Evolutionary conservation across 495 filamentous ascomycete genomes (phyloP).

Genomic region (Xylaria venustula): DNA sequence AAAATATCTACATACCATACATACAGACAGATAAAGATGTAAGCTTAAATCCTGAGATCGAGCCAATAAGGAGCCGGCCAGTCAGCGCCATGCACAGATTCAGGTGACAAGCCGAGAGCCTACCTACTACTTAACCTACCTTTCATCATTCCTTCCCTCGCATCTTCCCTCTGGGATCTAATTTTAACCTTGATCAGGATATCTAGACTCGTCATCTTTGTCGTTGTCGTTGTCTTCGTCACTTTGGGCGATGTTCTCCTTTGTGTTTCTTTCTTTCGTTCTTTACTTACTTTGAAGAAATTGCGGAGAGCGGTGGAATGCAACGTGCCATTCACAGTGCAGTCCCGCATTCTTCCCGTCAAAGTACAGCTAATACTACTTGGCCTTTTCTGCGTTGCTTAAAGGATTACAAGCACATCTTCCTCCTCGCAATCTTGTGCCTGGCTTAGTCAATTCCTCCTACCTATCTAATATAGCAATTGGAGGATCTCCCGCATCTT

Average conservation of each 20-base stretch:
- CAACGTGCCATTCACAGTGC: not conserved
- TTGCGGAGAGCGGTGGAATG: not conserved
- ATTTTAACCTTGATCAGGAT: not conserved
- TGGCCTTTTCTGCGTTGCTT: not conserved
- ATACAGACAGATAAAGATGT: no score
- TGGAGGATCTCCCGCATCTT: slow-evolving; percentile 5
- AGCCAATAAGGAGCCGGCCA: not conserved
- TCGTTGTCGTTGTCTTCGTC: not conserved
- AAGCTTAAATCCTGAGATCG: not conserved
- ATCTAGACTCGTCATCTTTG: not conserved
- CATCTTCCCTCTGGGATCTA: not conserved
- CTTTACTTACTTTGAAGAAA: no score
- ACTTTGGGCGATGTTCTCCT: no score
- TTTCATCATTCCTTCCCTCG: not conserved
- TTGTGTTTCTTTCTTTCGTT: no score
- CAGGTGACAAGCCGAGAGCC: no score
- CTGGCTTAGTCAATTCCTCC: not conserved
- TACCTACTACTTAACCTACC: no score
- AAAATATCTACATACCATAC: no score
- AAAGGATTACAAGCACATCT: not conserved
- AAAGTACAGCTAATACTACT: not conserved
- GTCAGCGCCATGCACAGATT: no score
- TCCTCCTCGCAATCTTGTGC: not conserved
- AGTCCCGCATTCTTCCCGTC: not conserved
- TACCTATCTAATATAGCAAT: not conserved